phyloP scores from a whole-genome alignment of 495 filamentous ascomycete genomes.

The Hapsidospora chrysogenum region DNA sequence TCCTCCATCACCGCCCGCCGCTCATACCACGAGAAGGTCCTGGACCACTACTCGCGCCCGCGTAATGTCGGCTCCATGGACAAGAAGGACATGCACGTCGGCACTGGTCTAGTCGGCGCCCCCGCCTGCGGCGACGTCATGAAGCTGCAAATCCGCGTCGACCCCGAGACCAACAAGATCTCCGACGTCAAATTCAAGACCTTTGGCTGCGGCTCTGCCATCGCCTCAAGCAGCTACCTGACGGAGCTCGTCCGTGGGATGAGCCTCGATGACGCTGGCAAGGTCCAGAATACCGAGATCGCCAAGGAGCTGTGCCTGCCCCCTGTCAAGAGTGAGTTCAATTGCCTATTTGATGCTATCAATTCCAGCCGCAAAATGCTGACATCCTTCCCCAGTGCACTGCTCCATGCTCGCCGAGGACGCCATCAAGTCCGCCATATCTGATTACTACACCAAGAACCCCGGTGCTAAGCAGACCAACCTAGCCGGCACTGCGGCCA shows the following conservation, averaged over 20 bases:
- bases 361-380: neutral
- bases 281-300: slow-evolving; percentile 92
- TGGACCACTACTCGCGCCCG: slow-evolving; percentile 88
- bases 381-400: slow-evolving; percentile 43
- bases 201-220: slow-evolving; percentile 93
- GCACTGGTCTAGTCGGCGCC: slow-evolving; percentile 93
- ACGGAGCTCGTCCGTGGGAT: slow-evolving; percentile 81
- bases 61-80: slow-evolving; percentile 89
- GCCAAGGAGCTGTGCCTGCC: slow-evolving; percentile 90
- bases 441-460: slow-evolving; percentile 95
- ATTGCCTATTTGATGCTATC: neutral
- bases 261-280: slow-evolving; percentile 68
- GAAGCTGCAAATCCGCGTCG: slow-evolving; percentile 96
- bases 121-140: slow-evolving; percentile 92
- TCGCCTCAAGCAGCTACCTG: slow-evolving; percentile 72
- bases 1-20: slow-evolving; percentile 19
- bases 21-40: slow-evolving; percentile 45
- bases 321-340: slow-evolving; percentile 71
- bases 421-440: slow-evolving; percentile 98
- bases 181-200: slow-evolving; percentile 82
- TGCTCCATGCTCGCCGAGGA: slow-evolving; percentile 99
- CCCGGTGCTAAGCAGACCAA: slow-evolving; percentile 55
- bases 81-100: slow-evolving; percentile 76
- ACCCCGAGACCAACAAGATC: slow-evolving; percentile 77
- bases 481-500: slow-evolving; percentile 51